A percentile compares a stretch with the other conserved stretches of the same genome.
These are phyloP conservation scores for Cladophialophora bantiana DNA, from an alignment of 2,329 filamentous ascomycete genomes.

Conservation along the genomic window DNA sequence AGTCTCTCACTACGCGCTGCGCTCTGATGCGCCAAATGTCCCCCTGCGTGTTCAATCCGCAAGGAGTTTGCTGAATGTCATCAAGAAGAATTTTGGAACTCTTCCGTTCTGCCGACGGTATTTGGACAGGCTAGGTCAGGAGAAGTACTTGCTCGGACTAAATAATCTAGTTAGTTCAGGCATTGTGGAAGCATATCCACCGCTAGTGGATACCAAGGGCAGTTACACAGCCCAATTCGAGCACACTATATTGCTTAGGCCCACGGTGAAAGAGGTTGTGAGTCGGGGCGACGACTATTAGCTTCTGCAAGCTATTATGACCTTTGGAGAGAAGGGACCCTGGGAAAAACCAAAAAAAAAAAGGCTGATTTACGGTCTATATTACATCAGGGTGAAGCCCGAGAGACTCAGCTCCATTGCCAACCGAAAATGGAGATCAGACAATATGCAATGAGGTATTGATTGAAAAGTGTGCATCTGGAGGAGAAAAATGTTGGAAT, in stretches of 20 bases:
- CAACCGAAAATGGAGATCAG: not conserved
- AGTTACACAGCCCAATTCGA: slow-evolving; percentile 95
- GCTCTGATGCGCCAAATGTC: slow-evolving; percentile 74
- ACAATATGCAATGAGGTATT: not conserved
- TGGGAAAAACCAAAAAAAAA: too few species aligned
- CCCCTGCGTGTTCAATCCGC: slow-evolving; percentile 80
- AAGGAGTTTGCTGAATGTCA: slow-evolving; percentile 82
- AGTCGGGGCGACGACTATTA: slow-evolving; percentile 87
- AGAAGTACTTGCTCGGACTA: slow-evolving; percentile 90
- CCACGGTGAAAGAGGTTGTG: slow-evolving; percentile 85
- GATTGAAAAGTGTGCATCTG: not conserved
- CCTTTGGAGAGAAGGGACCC: not conserved
- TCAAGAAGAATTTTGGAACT: slow-evolving; percentile 96
- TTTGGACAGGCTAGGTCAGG: slow-evolving; percentile 88
- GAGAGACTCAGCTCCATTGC: not conserved
- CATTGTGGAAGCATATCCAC: slow-evolving; percentile 89
- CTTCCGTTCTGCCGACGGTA: slow-evolving; percentile 90
- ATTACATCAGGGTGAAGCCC: not conserved
- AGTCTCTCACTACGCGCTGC: slow-evolving; percentile 85
- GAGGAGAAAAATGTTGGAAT: not conserved
- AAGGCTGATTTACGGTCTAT: not conserved
- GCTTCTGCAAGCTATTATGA: slow-evolving; percentile 23
- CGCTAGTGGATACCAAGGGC: slow-evolving; percentile 88
- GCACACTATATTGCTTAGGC: slow-evolving; percentile 81
- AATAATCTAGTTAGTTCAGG: slow-evolving; percentile 84